Percentiles rank a stretch among this genome's conserved stretches.
phyloP scores from a whole-genome alignment of 257 asterid genomes.

The Ehretia macrophylla region DNA sequence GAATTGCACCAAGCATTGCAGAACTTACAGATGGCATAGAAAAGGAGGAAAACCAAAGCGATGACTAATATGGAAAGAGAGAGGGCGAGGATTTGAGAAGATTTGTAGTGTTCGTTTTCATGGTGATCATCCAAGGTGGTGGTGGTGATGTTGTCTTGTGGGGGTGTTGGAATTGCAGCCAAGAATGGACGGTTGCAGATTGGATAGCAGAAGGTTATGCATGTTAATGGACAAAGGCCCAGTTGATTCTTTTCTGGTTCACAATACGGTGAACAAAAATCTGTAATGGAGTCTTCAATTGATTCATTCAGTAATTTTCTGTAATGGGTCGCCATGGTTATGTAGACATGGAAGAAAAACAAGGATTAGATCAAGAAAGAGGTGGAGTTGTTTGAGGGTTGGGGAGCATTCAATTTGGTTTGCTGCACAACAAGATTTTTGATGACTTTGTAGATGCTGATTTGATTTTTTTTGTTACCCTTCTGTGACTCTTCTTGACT shows the following conservation, averaged over 20 bases:
- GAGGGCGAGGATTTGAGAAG: constrained; percentile 30
- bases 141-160: constrained; percentile 6
- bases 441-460: background rate
- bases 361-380: background rate
- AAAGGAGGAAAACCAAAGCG: constrained; percentile 32
- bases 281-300: background rate
- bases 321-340: constrained; percentile 39
- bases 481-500: background rate
- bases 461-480: background rate
- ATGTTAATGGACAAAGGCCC: constrained; percentile 23
- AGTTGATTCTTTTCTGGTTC: background rate
- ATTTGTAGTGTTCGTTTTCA: background rate
- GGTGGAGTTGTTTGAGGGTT: constrained; percentile 1
- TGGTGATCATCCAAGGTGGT: constrained; percentile 3
- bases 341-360: background rate
- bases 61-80: constrained; percentile 40
- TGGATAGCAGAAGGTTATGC: constrained; percentile 21
- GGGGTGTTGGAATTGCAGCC: background rate
- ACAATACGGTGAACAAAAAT: constrained; percentile 21
- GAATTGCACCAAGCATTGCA: constrained; percentile 6
- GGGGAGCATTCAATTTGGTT: constrained; percentile 9
- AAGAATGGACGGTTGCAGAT: constrained; percentile 12
- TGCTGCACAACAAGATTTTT: constrained; percentile 13
- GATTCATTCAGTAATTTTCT: constrained; percentile 33
- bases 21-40: constrained; percentile 38